Evolutionary conservation across 805 yeast species (phyloP).

Genomic region (Monosporozyma unispora): DNA sequence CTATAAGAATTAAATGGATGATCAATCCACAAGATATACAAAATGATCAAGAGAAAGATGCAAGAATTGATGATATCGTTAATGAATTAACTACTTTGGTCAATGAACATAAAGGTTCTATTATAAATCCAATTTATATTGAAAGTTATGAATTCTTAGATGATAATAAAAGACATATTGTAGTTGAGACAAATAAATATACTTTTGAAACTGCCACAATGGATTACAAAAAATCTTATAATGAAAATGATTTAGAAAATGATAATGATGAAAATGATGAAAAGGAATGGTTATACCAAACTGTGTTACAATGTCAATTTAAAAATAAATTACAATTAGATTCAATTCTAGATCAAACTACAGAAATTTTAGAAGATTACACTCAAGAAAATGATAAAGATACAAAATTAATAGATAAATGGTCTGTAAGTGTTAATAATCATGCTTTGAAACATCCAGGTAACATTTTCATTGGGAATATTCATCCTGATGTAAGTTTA

Average conservation of each 20-base stretch:
- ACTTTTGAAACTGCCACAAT: slow-evolving; percentile 19
- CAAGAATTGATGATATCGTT: not conserved
- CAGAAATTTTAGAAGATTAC: slow-evolving; percentile 5
- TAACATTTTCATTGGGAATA: slow-evolving; percentile 44
- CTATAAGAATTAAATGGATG: slow-evolving; percentile 21
- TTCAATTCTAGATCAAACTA: not conserved
- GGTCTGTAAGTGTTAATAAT: slow-evolving; percentile 24
- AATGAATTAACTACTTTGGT: slow-evolving; percentile 1
- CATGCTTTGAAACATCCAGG: slow-evolving; percentile 45
- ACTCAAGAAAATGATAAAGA: not conserved
- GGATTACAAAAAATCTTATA: slow-evolving; percentile 14
- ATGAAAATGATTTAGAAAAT: too few species aligned
- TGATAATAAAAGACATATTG: slow-evolving; percentile 16
- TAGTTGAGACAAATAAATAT: slow-evolving; percentile 17
- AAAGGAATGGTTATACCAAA: slow-evolving; percentile 17
- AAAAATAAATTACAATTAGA: slow-evolving; percentile 7
- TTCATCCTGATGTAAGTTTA: slow-evolving; percentile 33
- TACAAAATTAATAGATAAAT: slow-evolving; percentile 8
- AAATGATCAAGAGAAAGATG: not conserved
- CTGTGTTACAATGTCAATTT: slow-evolving; percentile 23
- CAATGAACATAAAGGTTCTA: slow-evolving; percentile 11
- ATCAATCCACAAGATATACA: not conserved
- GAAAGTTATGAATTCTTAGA: slow-evolving; percentile 26
- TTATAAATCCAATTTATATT: slow-evolving; percentile 16
- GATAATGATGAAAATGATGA: not conserved